Evolutionary conservation across 257 asterid genomes (phyloP).

Genomic region (Perilla frutescens): DNA sequence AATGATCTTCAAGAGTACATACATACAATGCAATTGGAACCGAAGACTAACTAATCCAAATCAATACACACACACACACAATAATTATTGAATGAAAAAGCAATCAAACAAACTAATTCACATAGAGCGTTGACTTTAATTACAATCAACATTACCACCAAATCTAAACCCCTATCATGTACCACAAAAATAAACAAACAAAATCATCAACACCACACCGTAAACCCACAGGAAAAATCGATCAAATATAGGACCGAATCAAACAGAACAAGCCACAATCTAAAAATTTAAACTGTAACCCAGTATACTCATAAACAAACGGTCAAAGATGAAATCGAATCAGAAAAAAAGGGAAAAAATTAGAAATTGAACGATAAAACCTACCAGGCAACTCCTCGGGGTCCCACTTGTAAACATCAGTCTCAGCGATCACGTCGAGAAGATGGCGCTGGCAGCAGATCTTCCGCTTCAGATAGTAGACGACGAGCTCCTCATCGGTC

Average conservation of each 20-base stretch:
- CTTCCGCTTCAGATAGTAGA: slow-evolving; percentile 78
- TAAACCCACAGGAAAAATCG: slow-evolving; percentile 15
- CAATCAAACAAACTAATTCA: background rate
- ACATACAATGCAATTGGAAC: background rate
- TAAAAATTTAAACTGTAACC: background rate
- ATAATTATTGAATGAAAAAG: background rate
- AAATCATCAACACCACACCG: background rate
- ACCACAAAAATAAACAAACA: slow-evolving; percentile 6
- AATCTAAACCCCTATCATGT: slow-evolving; percentile 17
- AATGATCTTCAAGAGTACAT: background rate
- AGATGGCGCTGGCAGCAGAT: slow-evolving; percentile 59
- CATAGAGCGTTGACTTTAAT: slow-evolving; percentile 20
- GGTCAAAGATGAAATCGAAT: slow-evolving; percentile 26
- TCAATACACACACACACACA: no score
- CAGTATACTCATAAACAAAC: background rate
- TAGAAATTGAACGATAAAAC: background rate
- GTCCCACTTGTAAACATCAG: slow-evolving; percentile 87
- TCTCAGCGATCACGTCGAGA: slow-evolving; percentile 68
- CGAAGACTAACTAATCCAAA: background rate
- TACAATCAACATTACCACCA: slow-evolving; percentile 9
- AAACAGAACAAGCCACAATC: background rate
- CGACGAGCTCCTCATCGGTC: slow-evolving; percentile 86
- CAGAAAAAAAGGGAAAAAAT: background rate
- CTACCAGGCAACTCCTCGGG: slow-evolving; percentile 90
- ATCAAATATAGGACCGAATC: background rate